These are phyloP conservation scores for Ensete ventricosum DNA, from an alignment of 176 grass and related monocot species.

Conservation along the genomic window DNA sequence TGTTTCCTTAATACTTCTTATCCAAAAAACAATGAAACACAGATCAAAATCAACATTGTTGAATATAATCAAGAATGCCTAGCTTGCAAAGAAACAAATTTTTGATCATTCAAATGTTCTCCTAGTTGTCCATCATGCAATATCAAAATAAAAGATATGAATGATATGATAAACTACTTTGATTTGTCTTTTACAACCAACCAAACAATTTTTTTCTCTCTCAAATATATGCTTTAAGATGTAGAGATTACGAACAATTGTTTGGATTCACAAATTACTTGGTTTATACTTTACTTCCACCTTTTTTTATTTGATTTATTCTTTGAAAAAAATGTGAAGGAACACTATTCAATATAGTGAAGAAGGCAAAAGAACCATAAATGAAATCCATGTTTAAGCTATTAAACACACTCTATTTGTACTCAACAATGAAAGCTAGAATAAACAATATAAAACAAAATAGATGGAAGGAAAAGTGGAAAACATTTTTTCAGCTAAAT, in stretches of 20 bases:
- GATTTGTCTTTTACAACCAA: neutral
- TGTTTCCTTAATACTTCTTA: too few species aligned
- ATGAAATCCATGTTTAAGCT: too few species aligned
- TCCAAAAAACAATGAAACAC: too few species aligned
- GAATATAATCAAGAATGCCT: neutral
- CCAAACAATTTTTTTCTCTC: neutral
- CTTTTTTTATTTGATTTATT: neutral
- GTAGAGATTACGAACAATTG: neutral
- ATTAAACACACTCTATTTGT: too few species aligned
- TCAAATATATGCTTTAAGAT: neutral
- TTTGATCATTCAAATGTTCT: too few species aligned
- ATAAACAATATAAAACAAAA: too few species aligned
- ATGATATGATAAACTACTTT: neutral
- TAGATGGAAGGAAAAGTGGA: neutral
- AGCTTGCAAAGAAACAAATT: neutral
- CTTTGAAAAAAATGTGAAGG: neutral
- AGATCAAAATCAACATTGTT: neutral
- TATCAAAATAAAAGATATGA: neutral
- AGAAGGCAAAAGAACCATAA: too few species aligned
- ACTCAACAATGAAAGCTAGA: too few species aligned
- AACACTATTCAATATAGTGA: too few species aligned
- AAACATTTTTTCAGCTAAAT: neutral
- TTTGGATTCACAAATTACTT: neutral
- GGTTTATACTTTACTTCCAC: neutral
- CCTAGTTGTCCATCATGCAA: neutral